Evolutionary conservation across 176 grass and related monocot genomes (phyloP).

Genomic region (Olyra latifolia): DNA sequence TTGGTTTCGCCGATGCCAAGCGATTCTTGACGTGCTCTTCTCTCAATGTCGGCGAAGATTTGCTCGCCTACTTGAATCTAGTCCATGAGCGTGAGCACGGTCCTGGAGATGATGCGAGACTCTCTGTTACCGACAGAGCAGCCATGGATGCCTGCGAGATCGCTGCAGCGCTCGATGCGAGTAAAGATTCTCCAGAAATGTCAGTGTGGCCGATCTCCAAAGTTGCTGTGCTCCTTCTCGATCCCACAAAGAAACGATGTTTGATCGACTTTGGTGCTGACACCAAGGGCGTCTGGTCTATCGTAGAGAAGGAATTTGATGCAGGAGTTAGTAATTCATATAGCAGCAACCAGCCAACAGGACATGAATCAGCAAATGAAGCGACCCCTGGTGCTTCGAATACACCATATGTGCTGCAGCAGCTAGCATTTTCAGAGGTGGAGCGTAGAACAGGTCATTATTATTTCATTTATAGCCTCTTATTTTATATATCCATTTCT

Average conservation of each 20-base stretch:
- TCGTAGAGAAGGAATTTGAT: conserved; percentile 58
- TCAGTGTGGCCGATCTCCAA: conserved; percentile 53
- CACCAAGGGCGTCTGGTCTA: conserved; percentile 51
- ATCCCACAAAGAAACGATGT: conserved; percentile 48
- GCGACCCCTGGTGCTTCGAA: not conserved
- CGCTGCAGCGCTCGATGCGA: conserved; percentile 45
- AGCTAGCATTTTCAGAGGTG: conserved; percentile 55
- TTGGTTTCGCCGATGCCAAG: conserved; percentile 35
- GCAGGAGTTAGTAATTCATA: not conserved
- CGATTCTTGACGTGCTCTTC: conserved; percentile 38
- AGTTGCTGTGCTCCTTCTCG: conserved; percentile 57
- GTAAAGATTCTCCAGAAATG: conserved; percentile 25
- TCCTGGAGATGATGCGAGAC: not conserved
- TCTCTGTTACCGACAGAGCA: conserved; percentile 48
- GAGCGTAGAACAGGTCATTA: conserved; percentile 56
- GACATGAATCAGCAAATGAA: conserved; percentile 1
- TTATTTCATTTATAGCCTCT: conserved; percentile 9
- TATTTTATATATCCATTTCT: conserved; percentile 5
- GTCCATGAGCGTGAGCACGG: conserved; percentile 17
- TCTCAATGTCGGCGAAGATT: conserved; percentile 22
- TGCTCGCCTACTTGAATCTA: conserved; percentile 36
- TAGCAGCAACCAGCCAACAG: not conserved
- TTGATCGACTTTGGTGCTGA: conserved; percentile 46
- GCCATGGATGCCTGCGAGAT: conserved; percentile 53
- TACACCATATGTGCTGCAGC: conserved; percentile 29